Conservation (phyloP, 2,329 filamentous ascomycete species). For the Fusarium torreyae region DNA sequence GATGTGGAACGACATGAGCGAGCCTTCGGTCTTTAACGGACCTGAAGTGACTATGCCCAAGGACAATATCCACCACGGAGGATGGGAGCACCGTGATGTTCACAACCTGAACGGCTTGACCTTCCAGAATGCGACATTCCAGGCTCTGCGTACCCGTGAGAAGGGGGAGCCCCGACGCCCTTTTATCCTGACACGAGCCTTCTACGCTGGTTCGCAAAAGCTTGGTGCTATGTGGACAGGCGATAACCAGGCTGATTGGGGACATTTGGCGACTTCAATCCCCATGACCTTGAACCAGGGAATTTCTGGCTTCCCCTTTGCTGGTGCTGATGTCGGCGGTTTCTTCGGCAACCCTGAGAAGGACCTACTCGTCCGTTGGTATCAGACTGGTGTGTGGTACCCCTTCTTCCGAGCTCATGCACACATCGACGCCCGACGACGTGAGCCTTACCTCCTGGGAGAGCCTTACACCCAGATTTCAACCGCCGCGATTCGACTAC, state of each 20-base stretch:
- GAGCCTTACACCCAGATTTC: constrained; percentile 90
- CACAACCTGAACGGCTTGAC: constrained; percentile 98
- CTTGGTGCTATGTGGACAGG: constrained; percentile 98
- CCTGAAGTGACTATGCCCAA: constrained; percentile 99
- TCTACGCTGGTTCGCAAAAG: constrained; percentile 91
- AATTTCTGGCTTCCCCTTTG: constrained; percentile 93
- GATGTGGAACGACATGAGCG: constrained; percentile 99
- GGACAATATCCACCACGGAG: constrained; percentile 91
- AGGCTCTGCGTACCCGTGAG: constrained; percentile 87
- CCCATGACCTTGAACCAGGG: constrained; percentile 96
- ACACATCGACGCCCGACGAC: constrained; percentile 94
- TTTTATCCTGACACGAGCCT: constrained; percentile 93
- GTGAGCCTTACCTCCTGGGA: constrained; percentile 90
- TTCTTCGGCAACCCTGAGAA: constrained; percentile 98
- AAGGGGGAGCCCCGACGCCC: constrained; percentile 88
- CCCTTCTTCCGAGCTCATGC: constrained; percentile 98
- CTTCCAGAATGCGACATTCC: constrained; percentile 93
- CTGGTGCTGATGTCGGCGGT: constrained; percentile 94
- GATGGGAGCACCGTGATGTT: constrained; percentile 97
- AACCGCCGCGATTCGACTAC: constrained; percentile 86
- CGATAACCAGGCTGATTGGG: constrained; percentile 95
- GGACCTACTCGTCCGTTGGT: constrained; percentile 94
- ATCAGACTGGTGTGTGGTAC: constrained; percentile 96
- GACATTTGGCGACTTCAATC: constrained; percentile 87
- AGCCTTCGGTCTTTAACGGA: constrained; percentile 98